Percentiles rank a stretch among this genome's conserved stretches.
Evolutionary conservation across 2,329 filamentous ascomycete species (phyloP).

Genomic region (Cordyceps cicadae): DNA sequence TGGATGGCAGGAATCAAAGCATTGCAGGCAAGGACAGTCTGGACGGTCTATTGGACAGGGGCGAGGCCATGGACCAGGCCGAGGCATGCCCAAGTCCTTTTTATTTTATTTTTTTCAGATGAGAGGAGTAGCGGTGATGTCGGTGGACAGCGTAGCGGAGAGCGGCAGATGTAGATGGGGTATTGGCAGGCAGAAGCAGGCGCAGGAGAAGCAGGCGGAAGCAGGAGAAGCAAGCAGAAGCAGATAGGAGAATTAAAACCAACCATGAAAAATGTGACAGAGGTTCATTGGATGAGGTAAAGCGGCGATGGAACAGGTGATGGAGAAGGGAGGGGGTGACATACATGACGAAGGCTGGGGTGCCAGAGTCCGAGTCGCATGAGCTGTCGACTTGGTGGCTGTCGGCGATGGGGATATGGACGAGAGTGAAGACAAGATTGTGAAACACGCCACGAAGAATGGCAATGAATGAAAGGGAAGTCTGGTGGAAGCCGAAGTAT

Average conservation of each 20-base stretch:
- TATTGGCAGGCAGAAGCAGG: not conserved
- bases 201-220: not conserved
- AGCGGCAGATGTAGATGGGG: slow-evolving; percentile 1
- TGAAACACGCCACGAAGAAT: slow-evolving; percentile 1
- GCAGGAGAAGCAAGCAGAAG: not conserved
- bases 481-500: not conserved
- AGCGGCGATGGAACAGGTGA: not conserved
- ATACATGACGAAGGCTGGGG: not conserved
- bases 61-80: not conserved
- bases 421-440: not conserved
- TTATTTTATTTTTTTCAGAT: not conserved
- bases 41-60: slow-evolving; percentile 6
- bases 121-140: not conserved
- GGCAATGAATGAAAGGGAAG: not conserved
- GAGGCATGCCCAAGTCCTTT: not conserved
- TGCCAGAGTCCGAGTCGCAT: not conserved
- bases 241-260: slow-evolving; percentile 2
- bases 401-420: not conserved
- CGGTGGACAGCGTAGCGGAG: not conserved
- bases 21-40: not conserved
- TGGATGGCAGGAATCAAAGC: slow-evolving; percentile 1
- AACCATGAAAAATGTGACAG: not conserved
- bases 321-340: not conserved
- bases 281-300: not conserved
- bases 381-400: not conserved